A percentile compares a stretch with the other conserved stretches of the same genome.
phyloP scores from a whole-genome alignment of 140 eudicot species.

The Erigeron philadelphicus region DNA sequence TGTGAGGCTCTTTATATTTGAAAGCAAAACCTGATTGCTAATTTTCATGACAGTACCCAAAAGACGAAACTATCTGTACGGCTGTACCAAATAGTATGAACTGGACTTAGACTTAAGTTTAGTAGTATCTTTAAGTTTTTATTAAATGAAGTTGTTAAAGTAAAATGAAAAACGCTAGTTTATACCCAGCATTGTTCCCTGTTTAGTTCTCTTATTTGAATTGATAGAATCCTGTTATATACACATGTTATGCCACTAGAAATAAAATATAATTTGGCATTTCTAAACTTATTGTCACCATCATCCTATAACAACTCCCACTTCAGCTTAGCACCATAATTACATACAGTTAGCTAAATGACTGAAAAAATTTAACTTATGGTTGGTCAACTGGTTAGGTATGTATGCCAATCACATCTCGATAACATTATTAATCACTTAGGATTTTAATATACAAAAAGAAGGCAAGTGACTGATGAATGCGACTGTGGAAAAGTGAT shows the following conservation, averaged over 20 bases:
- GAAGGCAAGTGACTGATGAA: constrained; percentile 21
- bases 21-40: no score
- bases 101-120: no score
- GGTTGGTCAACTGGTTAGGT: constrained; percentile 28
- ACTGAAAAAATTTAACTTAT: background rate
- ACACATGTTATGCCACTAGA: constrained; percentile 12
- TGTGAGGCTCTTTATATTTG: no score
- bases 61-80: no score
- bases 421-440: constrained; percentile 14
- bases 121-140: no score
- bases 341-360: constrained; percentile 11
- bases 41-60: no score
- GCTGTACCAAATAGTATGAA: no score
- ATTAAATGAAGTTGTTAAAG: no score
- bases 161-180: background rate
- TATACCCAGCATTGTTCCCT: background rate
- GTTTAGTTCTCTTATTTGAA: background rate
- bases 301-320: constrained; percentile 29
- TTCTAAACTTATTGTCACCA: constrained; percentile 15
- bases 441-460: background rate
- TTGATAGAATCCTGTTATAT: constrained; percentile 1
- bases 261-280: constrained; percentile 11
- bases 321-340: constrained; percentile 12
- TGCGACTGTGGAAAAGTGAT: constrained; percentile 13
- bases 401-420: constrained; percentile 13